Percentiles rank a stretch among this genome's conserved stretches.
phyloP scores from a whole-genome alignment of 164 flowering plant genomes.

The Akebia trifoliata region DNA sequence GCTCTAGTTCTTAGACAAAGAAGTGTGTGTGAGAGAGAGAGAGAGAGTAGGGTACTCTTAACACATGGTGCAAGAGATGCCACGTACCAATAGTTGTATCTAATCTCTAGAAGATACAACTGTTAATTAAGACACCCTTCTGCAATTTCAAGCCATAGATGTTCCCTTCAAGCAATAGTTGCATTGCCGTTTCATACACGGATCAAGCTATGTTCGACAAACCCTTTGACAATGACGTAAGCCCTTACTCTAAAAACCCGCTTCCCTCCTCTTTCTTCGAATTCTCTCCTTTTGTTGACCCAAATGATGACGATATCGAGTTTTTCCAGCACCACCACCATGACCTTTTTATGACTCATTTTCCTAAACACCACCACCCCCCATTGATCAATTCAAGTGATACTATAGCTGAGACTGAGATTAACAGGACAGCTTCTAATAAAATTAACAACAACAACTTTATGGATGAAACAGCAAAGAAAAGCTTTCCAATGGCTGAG shows the following conservation, averaged over 20 bases:
- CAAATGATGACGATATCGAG: slow-evolving; percentile 10
- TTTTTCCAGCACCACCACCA: slow-evolving; percentile 6
- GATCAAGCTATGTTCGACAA: neutral
- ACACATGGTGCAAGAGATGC: slow-evolving; percentile 1
- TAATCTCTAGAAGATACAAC: neutral
- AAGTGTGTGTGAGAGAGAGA: neutral
- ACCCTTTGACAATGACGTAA: neutral
- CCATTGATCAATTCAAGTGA: neutral
- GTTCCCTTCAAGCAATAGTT: slow-evolving; percentile 22
- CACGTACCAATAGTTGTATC: slow-evolving; percentile 8
- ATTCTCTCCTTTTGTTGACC: slow-evolving; percentile 16
- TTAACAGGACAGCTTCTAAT: neutral
- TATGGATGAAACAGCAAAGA: neutral
- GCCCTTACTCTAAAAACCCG: neutral
- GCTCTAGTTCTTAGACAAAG: neutral
- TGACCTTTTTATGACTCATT: neutral
- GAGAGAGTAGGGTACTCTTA: neutral
- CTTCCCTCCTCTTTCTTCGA: slow-evolving; percentile 11
- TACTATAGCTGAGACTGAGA: neutral
- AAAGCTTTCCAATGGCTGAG: neutral
- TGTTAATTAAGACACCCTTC: neutral
- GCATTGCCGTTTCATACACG: neutral
- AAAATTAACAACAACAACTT: too few species aligned
- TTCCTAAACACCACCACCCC: neutral
- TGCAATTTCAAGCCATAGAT: slow-evolving; percentile 27